A percentile compares a stretch with the other conserved stretches of the same genome.
phyloP scores from a whole-genome alignment of 495 filamentous ascomycete genomes.

The Penicillium taxi region DNA sequence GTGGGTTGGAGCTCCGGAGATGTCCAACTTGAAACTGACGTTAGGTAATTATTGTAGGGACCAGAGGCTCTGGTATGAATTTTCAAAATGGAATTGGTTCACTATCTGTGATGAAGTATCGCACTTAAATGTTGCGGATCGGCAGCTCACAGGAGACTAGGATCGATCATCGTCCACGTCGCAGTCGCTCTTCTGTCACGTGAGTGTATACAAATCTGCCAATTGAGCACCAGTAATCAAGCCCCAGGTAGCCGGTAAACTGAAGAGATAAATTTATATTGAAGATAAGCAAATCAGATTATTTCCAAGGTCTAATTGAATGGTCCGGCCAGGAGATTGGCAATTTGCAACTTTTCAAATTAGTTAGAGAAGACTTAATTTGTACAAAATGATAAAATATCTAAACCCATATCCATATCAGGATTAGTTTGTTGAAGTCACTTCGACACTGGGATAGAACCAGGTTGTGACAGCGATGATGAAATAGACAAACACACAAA shows the following conservation, averaged over 20 bases:
- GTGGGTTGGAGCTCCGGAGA: neutral
- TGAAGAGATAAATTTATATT: neutral
- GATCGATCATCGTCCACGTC: too few species aligned
- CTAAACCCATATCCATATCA: slow-evolving; percentile 1
- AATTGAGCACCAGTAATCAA: neutral
- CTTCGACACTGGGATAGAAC: slow-evolving; percentile 39
- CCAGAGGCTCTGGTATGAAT: too few species aligned
- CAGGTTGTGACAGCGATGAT: slow-evolving; percentile 48
- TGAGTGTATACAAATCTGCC: slow-evolving; percentile 8
- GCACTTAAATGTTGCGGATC: too few species aligned
- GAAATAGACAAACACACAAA: slow-evolving; percentile 57
- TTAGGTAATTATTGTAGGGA: too few species aligned
- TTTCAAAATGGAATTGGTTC: too few species aligned
- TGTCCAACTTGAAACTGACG: too few species aligned
- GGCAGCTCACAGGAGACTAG: too few species aligned
- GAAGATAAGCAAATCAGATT: too few species aligned
- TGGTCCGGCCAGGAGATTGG: too few species aligned
- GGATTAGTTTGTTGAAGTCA: slow-evolving; percentile 18
- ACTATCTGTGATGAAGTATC: too few species aligned
- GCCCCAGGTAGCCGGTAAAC: neutral
- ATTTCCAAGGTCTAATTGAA: too few species aligned
- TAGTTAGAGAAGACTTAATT: neutral
- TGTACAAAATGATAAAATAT: neutral
- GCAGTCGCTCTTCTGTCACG: slow-evolving; percentile 5
- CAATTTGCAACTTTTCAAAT: neutral